These are phyloP conservation scores for Collariella sp. DNA, from an alignment of 495 filamentous ascomycete genomes.

Conservation along the genomic window DNA sequence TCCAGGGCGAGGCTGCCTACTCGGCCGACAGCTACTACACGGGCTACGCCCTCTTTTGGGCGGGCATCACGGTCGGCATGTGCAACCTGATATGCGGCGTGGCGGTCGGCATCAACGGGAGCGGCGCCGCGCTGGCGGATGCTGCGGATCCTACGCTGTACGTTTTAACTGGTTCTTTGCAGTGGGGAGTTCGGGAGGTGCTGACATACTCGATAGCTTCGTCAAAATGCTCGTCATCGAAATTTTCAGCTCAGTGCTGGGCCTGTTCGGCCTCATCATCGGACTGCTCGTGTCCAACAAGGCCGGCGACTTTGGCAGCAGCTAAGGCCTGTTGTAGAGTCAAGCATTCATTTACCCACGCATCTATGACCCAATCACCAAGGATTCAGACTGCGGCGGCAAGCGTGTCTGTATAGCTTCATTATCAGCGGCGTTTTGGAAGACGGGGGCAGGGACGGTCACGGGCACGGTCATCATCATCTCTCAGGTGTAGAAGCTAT, in stretches of 20 bases:
- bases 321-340: conserved; percentile 11
- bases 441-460: conserved; percentile 21
- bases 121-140: conserved; percentile 91
- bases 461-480: conserved; percentile 25
- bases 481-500: conserved; percentile 20
- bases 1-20: conserved; percentile 53
- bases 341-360: background rate
- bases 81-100: conserved; percentile 96
- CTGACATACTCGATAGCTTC: conserved; percentile 54
- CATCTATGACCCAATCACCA: background rate
- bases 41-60: conserved; percentile 96
- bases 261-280: conserved; percentile 95
- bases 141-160: conserved; percentile 87
- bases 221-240: conserved; percentile 98
- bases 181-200: too few species aligned
- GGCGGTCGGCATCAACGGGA: conserved; percentile 95
- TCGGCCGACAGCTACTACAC: conserved; percentile 79
- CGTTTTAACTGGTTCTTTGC: conserved; percentile 25
- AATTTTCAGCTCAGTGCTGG: conserved; percentile 97
- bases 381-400: conserved; percentile 15
- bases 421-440: conserved; percentile 31
- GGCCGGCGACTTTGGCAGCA: conserved; percentile 61
- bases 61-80: conserved; percentile 82
- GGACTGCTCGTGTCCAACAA: conserved; percentile 80
- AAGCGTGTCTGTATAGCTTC: conserved; percentile 24